phyloP scores from a whole-genome alignment of 345 rosid species.

The Geranium brycei region DNA sequence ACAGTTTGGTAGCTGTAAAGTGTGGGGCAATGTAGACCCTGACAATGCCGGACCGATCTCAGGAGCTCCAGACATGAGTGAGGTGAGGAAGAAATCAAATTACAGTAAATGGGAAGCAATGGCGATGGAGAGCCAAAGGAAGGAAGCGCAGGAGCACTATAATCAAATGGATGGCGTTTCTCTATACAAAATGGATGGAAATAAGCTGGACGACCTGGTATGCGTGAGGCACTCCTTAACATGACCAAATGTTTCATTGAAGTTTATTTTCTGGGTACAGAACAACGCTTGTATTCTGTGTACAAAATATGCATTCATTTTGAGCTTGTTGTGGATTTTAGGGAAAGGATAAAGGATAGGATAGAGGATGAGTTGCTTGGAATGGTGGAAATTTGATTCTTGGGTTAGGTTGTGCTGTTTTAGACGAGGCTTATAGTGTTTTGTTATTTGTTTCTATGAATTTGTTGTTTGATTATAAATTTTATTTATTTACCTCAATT shows the following conservation, averaged over 20 bases:
- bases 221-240: slow-evolving; percentile 50
- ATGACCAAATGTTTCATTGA: slow-evolving; percentile 4
- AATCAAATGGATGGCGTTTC: slow-evolving; percentile 63
- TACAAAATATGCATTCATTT: too few species aligned
- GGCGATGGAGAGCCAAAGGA: slow-evolving; percentile 67
- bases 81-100: slow-evolving; percentile 51
- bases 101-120: slow-evolving; percentile 83
- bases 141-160: slow-evolving; percentile 77
- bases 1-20: slow-evolving; percentile 86
- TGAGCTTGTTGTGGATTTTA: too few species aligned
- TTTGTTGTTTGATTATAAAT: too few species aligned
- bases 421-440: too few species aligned
- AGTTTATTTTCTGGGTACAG: too few species aligned
- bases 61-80: slow-evolving; percentile 79
- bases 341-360: too few species aligned
- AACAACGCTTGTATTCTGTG: too few species aligned
- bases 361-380: too few species aligned
- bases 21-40: slow-evolving; percentile 63
- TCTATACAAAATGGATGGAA: slow-evolving; percentile 93
- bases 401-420: too few species aligned
- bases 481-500: too few species aligned
- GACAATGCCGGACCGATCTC: slow-evolving; percentile 45
- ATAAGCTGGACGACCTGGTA: slow-evolving; percentile 85
- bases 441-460: too few species aligned
- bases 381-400: too few species aligned